Percentiles rank a stretch among this genome's conserved stretches.
These are phyloP conservation scores for Pleurotus tuber-regium DNA, from an alignment of 768 basidiomycete genomes.

Conservation along the genomic window DNA sequence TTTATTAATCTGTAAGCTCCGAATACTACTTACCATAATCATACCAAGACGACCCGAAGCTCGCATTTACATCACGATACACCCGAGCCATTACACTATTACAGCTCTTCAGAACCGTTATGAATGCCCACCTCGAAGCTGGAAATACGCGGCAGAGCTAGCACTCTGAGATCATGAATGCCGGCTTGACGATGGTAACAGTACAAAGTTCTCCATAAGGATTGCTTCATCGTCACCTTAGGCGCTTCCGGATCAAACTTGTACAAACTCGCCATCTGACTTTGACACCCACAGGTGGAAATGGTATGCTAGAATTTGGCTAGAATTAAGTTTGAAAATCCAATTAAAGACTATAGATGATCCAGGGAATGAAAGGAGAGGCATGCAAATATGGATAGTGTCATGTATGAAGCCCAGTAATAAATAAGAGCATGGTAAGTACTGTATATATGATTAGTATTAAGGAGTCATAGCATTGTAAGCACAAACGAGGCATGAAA, in stretches of 20 bases:
- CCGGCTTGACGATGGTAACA: neutral
- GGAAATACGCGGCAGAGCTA: neutral
- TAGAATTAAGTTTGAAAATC: too few species aligned
- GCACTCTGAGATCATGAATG: constrained; percentile 3
- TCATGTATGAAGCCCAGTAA: constrained; percentile 1
- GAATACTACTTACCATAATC: constrained; percentile 50
- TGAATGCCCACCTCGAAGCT: neutral
- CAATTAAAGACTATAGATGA: constrained; percentile 10
- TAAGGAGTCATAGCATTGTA: neutral
- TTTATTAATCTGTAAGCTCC: neutral
- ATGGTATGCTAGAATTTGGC: too few species aligned
- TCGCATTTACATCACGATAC: constrained; percentile 57
- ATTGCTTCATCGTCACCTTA: too few species aligned
- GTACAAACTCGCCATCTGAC: neutral
- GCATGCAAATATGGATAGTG: neutral
- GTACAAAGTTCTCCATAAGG: neutral
- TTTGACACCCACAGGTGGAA: too few species aligned
- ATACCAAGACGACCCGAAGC: constrained; percentile 57
- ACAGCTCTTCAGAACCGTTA: constrained; percentile 10
- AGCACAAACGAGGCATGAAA: constrained; percentile 3
- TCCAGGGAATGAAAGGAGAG: constrained; percentile 18
- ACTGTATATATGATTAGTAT: neutral
- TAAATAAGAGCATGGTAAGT: neutral
- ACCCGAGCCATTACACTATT: constrained; percentile 41
- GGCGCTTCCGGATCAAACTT: constrained; percentile 6